Base-by-base conservation (phyloP, 2,329 filamentous ascomycete genomes). In the Chrysoporthe puriensis region DNA sequence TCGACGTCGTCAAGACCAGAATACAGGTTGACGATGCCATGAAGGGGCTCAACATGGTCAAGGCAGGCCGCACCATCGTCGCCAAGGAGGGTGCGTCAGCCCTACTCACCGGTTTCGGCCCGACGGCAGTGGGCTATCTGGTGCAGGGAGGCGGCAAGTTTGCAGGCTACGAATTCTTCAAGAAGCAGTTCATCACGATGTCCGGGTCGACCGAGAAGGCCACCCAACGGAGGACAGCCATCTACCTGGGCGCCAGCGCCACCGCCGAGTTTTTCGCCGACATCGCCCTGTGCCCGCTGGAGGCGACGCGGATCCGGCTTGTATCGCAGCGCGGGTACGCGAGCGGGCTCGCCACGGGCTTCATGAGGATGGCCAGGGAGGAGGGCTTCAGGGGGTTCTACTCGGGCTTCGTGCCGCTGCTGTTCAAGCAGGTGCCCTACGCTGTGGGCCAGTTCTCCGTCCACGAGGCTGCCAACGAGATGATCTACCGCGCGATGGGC, bases 371-470 rank as follows among this genome's bases (percentile, higher is more conserved):
- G 78, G 82, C 89, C 61, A 88, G 88, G 77, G 89, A 88, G 74
- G 92, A 96, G 80, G 92, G 93, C 76, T 68, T 94, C 69, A 87
- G 86, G 73, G 94, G 92, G 70, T 95, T 97, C 83, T 97, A 97
- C 86, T 93, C 92, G 71, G 94, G 94, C 72, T 96, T 97, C 81
- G 91, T 94, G 63, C 92, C 92, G 40, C 89, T 95, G 73, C 85
- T 94, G 72, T 93, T 92, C 82, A 94, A 95, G 82, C 92, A 96
- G 86, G 90, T 97, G 66, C 94, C 94, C 21, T 97, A 96, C 83
- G 96, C 94, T 73, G 93, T 97, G 82, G 89, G 93, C 79, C 96
- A 97, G 84, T 97, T 97, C 84, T 92, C 94, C 73, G 93, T 95
- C 66, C 96, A 93, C 85, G 94, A 97, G 83, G 95, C 92, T 75